These are phyloP conservation scores for Cocos nucifera DNA, from an alignment of 176 grass and related monocot species.

Conservation along the genomic window DNA sequence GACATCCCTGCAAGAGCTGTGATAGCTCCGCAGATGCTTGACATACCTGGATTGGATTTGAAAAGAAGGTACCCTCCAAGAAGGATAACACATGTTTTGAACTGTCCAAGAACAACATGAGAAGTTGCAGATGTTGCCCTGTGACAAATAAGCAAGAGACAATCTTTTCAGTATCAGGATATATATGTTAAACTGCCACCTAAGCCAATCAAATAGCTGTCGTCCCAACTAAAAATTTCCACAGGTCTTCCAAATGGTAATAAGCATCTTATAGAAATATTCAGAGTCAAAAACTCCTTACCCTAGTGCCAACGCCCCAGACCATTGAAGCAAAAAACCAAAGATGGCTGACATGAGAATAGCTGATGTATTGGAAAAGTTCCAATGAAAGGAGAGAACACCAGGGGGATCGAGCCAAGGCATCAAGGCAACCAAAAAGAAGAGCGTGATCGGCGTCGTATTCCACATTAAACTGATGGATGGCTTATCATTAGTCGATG, in stretches of 20 bases:
- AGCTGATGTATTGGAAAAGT: conserved; percentile 2
- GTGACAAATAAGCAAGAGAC: neutral
- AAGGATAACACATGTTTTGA: conserved; percentile 7
- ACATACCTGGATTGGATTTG: neutral
- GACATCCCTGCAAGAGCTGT: conserved; percentile 15
- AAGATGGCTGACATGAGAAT: conserved; percentile 6
- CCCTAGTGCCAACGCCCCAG: conserved; percentile 8
- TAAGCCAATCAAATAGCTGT: too few species aligned
- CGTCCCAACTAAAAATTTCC: too few species aligned
- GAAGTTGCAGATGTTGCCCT: conserved; percentile 14
- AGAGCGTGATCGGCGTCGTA: conserved; percentile 2
- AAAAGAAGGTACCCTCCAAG: conserved; percentile 10
- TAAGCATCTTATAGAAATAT: too few species aligned
- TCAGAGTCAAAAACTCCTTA: neutral
- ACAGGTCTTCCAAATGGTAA: too few species aligned
- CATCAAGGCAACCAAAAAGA: conserved; percentile 9
- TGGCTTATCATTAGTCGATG: neutral
- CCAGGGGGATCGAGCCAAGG: conserved; percentile 7
- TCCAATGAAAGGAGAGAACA: conserved; percentile 5
- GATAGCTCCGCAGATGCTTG: conserved; percentile 8
- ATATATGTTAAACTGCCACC: too few species aligned
- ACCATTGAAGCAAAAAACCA: conserved; percentile 9
- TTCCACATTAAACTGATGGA: conserved; percentile 12
- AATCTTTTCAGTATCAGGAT: too few species aligned
- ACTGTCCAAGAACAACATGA: conserved; percentile 2